Evolutionary conservation across 345 rosid genomes (phyloP), one percentile per base, ranked within the genome.

Genomic region (Aethionema arabicum): DNA sequence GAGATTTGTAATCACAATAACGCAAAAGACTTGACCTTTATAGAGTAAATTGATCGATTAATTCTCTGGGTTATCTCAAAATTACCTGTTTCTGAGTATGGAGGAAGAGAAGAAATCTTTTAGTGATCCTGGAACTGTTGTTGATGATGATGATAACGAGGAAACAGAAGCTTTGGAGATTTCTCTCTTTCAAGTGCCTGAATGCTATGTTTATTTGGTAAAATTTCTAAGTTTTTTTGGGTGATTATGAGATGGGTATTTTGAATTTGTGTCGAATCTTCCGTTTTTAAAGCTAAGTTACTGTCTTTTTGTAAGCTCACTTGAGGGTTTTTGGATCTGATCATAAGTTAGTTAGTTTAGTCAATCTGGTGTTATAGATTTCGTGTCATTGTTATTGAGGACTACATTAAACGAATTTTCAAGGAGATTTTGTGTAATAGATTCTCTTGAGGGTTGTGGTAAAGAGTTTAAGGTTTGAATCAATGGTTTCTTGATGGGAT

Each of bases 141-240:
- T 39, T 42, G 79, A 72, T 30, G 81, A 67, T 59, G 79, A 72
- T 30, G 81, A 67, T 59, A 68, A 32, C 70, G 96, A 83, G 48
- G 92, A 79, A 62, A 60, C 65, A 11, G 95, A 84, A 62, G 76
- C 76, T 8, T 52, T 87, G 35, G 99, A 93, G 82, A 78, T 93
- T 54, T 45, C 85, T 68, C 84, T 87, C 29, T 92, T 84, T 77
- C 91, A 87, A 70, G 95, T 93, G 54, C 74, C 97, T 51, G 97
- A 93, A 78, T 90, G 95, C 72, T 92, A 92, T 66, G 97, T 89
- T 67, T 87, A 90, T 78, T 54, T 85, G 88, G 96, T 90, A 74
- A 65, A 72, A 6, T 51, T 59, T 41, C 60, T 35, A 51, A 38
- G 35, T 59, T 32, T 63, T 3, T 0, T 49, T 21, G 6, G 29